Evolutionary conservation across 306 rosid genomes (phyloP).

Genomic region (Hylodesmum podocarpum): DNA sequence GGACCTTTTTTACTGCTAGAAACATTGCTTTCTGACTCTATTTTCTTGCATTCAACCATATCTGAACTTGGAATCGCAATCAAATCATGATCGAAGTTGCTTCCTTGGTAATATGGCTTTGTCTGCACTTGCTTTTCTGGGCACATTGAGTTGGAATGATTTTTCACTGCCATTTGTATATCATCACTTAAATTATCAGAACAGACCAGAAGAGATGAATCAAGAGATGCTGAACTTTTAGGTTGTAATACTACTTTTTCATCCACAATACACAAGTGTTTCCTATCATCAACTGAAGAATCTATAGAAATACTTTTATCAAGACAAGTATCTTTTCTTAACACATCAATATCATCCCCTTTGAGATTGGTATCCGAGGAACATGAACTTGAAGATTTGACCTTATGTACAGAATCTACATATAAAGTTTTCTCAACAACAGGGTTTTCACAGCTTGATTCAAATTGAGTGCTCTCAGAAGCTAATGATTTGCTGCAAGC

Average conservation of each 20-base stretch:
- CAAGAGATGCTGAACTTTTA: constrained; percentile 42
- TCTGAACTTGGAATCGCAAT: constrained; percentile 26
- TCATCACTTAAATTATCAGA: constrained; percentile 32
- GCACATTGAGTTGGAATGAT: constrained; percentile 31
- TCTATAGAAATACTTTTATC: constrained; percentile 32
- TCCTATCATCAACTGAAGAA: constrained; percentile 46
- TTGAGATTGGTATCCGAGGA: constrained; percentile 33
- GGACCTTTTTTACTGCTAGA: constrained; percentile 19
- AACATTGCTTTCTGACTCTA: constrained; percentile 40
- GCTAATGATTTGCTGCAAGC: constrained; percentile 36
- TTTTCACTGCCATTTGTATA: constrained; percentile 27
- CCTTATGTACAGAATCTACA: constrained; percentile 61
- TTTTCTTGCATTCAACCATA: constrained; percentile 26
- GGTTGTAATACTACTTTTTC: constrained; percentile 35
- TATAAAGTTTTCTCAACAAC: constrained; percentile 81
- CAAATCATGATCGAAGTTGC: constrained; percentile 18
- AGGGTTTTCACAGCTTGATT: constrained; percentile 47
- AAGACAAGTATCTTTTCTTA: constrained; percentile 28
- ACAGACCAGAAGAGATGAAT: constrained; percentile 33
- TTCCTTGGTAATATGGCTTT: constrained; percentile 34
- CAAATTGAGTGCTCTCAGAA: constrained; percentile 33
- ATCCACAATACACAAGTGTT: constrained; percentile 31
- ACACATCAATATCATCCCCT: constrained; percentile 37
- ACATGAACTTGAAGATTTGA: constrained; percentile 49
- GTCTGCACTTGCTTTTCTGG: constrained; percentile 36